Percentiles rank a stretch among this genome's conserved stretches.
phyloP scores from a whole-genome alignment of 129 eudicot species.

The Flaveria robusta region DNA sequence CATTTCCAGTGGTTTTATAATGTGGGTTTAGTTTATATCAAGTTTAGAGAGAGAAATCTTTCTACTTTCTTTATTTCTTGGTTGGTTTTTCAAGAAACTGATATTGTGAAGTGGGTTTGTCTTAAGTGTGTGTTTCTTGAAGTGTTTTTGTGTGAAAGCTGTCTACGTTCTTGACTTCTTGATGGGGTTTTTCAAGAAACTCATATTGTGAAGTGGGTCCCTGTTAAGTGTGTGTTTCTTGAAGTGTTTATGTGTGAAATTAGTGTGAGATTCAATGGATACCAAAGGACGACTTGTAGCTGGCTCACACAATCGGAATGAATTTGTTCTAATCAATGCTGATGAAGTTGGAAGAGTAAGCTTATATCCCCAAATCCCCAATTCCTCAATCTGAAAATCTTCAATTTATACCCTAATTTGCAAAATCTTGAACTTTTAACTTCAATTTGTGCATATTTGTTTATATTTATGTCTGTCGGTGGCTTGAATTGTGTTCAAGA shows the following conservation, averaged over 20 bases:
- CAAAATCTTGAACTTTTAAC: constrained; percentile 2
- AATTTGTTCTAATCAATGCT: constrained; percentile 95
- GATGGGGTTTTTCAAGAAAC: not conserved
- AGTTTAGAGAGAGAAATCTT: constrained; percentile 25
- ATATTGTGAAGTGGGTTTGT: constrained; percentile 25
- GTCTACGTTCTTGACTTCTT: constrained; percentile 18
- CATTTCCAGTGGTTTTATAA: constrained; percentile 21
- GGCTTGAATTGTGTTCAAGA: constrained; percentile 9
- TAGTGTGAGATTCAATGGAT: constrained; percentile 56
- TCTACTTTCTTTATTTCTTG: constrained; percentile 21
- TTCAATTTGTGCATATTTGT: not conserved
- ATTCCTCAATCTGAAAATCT: constrained; percentile 17
- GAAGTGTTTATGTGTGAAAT: constrained; percentile 30
- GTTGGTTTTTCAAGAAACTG: constrained; percentile 10
- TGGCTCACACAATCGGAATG: constrained; percentile 96
- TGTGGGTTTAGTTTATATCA: constrained; percentile 46
- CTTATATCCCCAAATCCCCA: not conserved
- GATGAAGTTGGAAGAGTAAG: constrained; percentile 99
- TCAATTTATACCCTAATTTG: constrained; percentile 14
- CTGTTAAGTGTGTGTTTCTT: constrained; percentile 22
- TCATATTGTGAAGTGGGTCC: constrained; percentile 22
- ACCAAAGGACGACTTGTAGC: constrained; percentile 92
- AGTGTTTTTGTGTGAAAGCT: constrained; percentile 32
- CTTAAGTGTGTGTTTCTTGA: constrained; percentile 20
- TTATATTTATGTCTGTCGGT: constrained; percentile 23